Base-by-base conservation (phyloP, 2,329 filamentous ascomycete genomes). In the Cordyceps pruinosa region DNA sequence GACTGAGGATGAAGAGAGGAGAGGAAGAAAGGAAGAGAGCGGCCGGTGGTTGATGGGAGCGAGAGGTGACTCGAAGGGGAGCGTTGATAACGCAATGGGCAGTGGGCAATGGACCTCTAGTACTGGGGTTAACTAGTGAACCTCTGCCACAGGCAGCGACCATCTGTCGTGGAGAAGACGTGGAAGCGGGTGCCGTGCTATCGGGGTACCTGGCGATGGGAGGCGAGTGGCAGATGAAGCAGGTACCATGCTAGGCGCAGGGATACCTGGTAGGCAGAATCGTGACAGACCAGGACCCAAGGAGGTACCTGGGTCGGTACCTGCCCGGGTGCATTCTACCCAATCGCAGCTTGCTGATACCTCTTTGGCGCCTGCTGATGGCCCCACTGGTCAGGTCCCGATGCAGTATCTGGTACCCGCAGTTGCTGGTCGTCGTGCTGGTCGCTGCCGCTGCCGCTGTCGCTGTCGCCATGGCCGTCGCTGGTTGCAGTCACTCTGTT, bases 11-110 rank as follows among this genome's bases (percentile, higher is more conserved):
- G 17, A 19, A 13, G 23, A 44, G 12, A 19, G 19, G n/a, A 41
- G 37, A 39, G 39, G 52, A 15, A 28, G n/a, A 28, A 21, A 46
- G 21, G 30, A 35, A 26, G 26, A 26, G 35, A 37, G 30, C 39
- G 41, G 37, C 21, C 34, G 23, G 32, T 25, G 34, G 48, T 52
- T 53, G 56, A 58, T 58, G 56, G 32, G n/a, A n/a, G n/a, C n/a
- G 51, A 58, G 56, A 57, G 49, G 48, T 58, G 56, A 58, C 56
- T 58, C 56, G 25, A 51, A 52, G 32, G 15, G 32, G 21, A 35
- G 56, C 41, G 50, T 52, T 25, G 56, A 58, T 58, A 58, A 58
- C 56, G 56, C 56, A 58, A 58, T 58, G 56, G 45, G 53, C 26
- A 42, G 26, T 28, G 54, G 35, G 54, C 45, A 32, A 30, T 45